Base-by-base conservation (phyloP, 1,284 basidiomycete species). In the Laetiporus sulphureus region DNA sequence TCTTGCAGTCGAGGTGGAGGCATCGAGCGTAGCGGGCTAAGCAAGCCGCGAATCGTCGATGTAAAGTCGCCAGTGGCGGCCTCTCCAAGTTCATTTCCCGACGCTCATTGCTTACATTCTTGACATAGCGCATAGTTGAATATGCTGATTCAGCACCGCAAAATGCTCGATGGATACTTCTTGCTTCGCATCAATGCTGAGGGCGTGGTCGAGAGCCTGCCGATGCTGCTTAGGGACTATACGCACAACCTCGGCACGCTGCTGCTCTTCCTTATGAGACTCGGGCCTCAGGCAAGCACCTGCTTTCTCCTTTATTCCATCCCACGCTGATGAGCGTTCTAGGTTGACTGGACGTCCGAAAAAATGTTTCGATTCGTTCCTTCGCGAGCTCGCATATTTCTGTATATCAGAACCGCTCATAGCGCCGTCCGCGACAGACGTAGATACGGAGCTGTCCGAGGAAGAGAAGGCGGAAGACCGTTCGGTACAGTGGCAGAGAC, bases 111-210 rank as follows among this genome's bases (percentile, higher is more conserved):
- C n/a, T n/a, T n/a, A n/a, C n/a, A n/a, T n/a, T n/a, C n/a, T n/a
- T 3, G 21, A 7, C 45, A 10, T 40, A 89, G 86, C 70, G 71
- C 38, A 87, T 90, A 34, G 60, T 71, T 6, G 63, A n/a, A 71
- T 15, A 73, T 73, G 8, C 59, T 90, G 5, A 66, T 77, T 43
- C 53, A 63, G 1, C 75, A 77, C 12, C 74, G 84, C 3, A 86
- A 86, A 10, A 97, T 99, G 94, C 67, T 99, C 1, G 68, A 79
- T 8, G 95, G 98, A 54, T 98, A 99, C 64, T 99, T 98, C 57
- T 86, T 82, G 0, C 61, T 99, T 16, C 62, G 67, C 29, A 81
- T 97, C 42, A 72, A 74, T 3, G 65, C 71, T 0, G 64, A 75
- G 0, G 91, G 89, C 0, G 61, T 69, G 10, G 66, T 98, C 4